phyloP scores from a whole-genome alignment of 2,329 filamentous ascomycete genomes.

The Ustulina deusta region DNA sequence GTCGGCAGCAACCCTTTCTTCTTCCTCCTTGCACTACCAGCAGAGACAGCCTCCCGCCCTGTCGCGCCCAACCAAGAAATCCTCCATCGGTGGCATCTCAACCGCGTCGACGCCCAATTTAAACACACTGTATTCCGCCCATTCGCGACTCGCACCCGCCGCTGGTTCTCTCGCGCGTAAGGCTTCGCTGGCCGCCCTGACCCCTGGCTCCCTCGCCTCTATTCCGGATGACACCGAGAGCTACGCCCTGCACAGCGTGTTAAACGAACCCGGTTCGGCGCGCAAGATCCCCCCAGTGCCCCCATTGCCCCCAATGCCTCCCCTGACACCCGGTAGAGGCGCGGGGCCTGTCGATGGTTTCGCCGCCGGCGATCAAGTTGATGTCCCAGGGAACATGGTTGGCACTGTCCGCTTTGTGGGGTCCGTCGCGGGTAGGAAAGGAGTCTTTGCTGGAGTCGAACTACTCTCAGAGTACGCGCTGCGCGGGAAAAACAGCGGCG shows the following conservation, averaged over 20 bases:
- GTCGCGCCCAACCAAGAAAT: slow-evolving; percentile 57
- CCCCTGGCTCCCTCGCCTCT: slow-evolving; percentile 69
- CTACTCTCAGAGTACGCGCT: slow-evolving; percentile 82
- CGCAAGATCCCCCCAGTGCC: slow-evolving; percentile 48
- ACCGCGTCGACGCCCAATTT: slow-evolving; percentile 71
- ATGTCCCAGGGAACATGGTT: slow-evolving; percentile 93
- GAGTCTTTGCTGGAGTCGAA: slow-evolving; percentile 92
- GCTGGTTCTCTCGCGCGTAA: slow-evolving; percentile 71
- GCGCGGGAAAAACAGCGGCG: slow-evolving; percentile 93
- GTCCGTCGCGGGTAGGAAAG: slow-evolving; percentile 86
- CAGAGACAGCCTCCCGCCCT: slow-evolving; percentile 49
- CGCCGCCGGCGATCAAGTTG: slow-evolving; percentile 83
- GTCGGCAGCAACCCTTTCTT: slow-evolving; percentile 51
- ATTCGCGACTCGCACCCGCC: slow-evolving; percentile 59
- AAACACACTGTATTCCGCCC: slow-evolving; percentile 62
- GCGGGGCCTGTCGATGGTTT: slow-evolving; percentile 63
- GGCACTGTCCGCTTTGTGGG: slow-evolving; percentile 92
- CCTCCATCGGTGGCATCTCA: slow-evolving; percentile 57
- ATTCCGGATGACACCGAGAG: slow-evolving; percentile 75
- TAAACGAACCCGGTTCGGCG: slow-evolving; percentile 53
- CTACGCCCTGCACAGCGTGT: slow-evolving; percentile 70
- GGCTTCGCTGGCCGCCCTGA: slow-evolving; percentile 77
- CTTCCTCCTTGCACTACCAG: slow-evolving; percentile 50
- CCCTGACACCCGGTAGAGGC: slow-evolving; percentile 65
- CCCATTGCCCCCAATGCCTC: slow-evolving; percentile 59